Evolutionary conservation across 495 filamentous ascomycete genomes (phyloP).

Genomic region (Venustampulla echinocandica): DNA sequence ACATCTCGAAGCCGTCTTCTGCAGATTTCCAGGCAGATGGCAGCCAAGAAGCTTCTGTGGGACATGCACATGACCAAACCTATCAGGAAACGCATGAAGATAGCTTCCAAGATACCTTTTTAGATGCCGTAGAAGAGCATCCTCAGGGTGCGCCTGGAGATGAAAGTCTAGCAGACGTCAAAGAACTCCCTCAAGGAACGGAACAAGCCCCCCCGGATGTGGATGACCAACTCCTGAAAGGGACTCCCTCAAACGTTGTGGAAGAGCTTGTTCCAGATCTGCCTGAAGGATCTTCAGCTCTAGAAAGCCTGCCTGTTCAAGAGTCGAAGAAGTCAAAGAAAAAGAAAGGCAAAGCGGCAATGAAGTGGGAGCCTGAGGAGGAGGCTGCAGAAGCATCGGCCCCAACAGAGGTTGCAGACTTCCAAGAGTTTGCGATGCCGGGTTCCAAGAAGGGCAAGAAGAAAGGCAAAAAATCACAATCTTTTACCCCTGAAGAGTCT

Average conservation of each 20-base stretch:
- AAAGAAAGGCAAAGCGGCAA: slow-evolving; percentile 24
- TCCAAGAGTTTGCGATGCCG: slow-evolving; percentile 7
- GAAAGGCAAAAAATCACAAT: slow-evolving; percentile 13
- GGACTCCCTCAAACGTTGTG: no score
- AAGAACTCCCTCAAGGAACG: no score
- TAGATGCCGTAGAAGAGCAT: slow-evolving; percentile 16
- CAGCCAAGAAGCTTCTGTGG: no score
- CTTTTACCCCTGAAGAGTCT: slow-evolving; percentile 1
- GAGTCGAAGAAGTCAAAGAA: slow-evolving; percentile 22
- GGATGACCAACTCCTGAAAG: no score
- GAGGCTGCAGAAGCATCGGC: neutral
- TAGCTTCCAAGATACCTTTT: no score
- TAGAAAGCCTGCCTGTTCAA: slow-evolving; percentile 3
- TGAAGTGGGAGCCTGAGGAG: slow-evolving; percentile 10
- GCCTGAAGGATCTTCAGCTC: neutral
- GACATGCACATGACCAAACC: no score
- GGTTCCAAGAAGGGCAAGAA: slow-evolving; percentile 19
- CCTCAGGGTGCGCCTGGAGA: neutral
- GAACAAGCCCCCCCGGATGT: no score
- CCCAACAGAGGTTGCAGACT: neutral
- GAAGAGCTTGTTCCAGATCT: no score
- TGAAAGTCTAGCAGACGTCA: no score
- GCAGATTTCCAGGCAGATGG: no score
- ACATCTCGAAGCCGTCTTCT: no score
- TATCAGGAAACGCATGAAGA: no score